phyloP scores from a whole-genome alignment of 2,329 filamentous ascomycete genomes.

The Fusarium sp. region DNA sequence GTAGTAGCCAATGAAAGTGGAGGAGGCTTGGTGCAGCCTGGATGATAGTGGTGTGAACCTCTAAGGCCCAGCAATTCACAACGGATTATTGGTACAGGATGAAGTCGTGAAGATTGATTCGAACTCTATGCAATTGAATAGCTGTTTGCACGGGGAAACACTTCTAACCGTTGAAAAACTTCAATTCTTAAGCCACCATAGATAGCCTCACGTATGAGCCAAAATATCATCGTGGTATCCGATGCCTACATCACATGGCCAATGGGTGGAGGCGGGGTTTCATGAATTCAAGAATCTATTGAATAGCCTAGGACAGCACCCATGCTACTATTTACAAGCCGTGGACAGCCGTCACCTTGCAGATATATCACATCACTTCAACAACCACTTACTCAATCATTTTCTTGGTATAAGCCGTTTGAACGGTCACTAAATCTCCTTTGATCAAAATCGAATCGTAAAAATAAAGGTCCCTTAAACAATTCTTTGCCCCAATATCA shows the following conservation, averaged over 20 bases:
- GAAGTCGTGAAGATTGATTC: not conserved
- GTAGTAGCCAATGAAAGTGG: constrained; percentile 7
- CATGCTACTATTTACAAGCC: not conserved
- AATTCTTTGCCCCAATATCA: not conserved
- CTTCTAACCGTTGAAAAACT: not conserved
- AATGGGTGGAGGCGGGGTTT: not conserved
- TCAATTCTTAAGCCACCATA: not conserved
- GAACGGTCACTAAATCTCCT: not conserved
- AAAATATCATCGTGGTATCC: not conserved
- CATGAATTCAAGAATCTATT: not conserved
- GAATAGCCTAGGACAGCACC: not conserved
- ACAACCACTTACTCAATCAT: not conserved
- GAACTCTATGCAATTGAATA: too few species aligned
- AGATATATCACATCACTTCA: not conserved
- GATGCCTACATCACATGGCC: not conserved
- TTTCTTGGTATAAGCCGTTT: not conserved
- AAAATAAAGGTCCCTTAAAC: not conserved
- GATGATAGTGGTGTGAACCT: not conserved
- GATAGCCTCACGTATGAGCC: not conserved
- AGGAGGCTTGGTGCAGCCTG: not conserved
- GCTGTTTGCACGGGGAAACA: not conserved
- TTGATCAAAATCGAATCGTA: not conserved
- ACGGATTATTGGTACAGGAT: not conserved
- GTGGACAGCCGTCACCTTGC: not conserved
- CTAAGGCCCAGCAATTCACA: not conserved